Evolutionary conservation across 2,329 filamentous ascomycete genomes (phyloP).

Genomic region (Pseudogymnoascus sp.): DNA sequence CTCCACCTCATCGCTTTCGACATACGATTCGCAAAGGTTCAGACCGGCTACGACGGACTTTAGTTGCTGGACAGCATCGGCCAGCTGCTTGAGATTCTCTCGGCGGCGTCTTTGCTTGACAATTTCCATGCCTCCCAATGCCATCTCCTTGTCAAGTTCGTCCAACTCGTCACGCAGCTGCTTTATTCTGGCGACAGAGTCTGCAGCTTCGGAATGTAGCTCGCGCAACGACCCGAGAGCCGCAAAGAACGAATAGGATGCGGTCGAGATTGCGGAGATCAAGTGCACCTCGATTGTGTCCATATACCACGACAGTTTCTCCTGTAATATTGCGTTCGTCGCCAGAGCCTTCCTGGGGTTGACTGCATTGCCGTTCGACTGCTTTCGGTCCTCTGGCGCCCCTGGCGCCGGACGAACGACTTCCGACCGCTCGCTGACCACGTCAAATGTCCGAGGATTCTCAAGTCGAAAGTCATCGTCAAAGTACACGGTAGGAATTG

Average conservation of each 20-base stretch:
- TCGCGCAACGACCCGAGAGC: slow-evolving; percentile 85
- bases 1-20: slow-evolving; percentile 78
- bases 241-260: slow-evolving; percentile 92
- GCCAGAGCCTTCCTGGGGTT: slow-evolving; percentile 77
- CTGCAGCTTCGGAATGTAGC: slow-evolving; percentile 82
- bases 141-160: slow-evolving; percentile 78
- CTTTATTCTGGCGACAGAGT: slow-evolving; percentile 83
- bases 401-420: slow-evolving; percentile 66
- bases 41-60: slow-evolving; percentile 69
- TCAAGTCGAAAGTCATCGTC: slow-evolving; percentile 92
- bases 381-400: slow-evolving; percentile 44
- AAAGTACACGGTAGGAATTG: slow-evolving; percentile 88
- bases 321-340: slow-evolving; percentile 93
- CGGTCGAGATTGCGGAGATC: slow-evolving; percentile 91
- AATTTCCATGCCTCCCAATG: slow-evolving; percentile 73
- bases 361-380: slow-evolving; percentile 47
- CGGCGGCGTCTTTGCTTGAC: slow-evolving; percentile 72
- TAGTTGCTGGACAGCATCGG: slow-evolving; percentile 75
- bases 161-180: slow-evolving; percentile 69
- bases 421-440: slow-evolving; percentile 92
- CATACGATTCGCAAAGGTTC: slow-evolving; percentile 66
- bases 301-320: slow-evolving; percentile 99
- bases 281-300: slow-evolving; percentile 97
- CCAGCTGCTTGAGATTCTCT: slow-evolving; percentile 77
- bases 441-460: slow-evolving; percentile 91